Evolutionary conservation across 192 early-diverging fungal genomes (phyloP), one percentile per base, ranked within the genome.

Genomic region (Coemansia sp.): DNA sequence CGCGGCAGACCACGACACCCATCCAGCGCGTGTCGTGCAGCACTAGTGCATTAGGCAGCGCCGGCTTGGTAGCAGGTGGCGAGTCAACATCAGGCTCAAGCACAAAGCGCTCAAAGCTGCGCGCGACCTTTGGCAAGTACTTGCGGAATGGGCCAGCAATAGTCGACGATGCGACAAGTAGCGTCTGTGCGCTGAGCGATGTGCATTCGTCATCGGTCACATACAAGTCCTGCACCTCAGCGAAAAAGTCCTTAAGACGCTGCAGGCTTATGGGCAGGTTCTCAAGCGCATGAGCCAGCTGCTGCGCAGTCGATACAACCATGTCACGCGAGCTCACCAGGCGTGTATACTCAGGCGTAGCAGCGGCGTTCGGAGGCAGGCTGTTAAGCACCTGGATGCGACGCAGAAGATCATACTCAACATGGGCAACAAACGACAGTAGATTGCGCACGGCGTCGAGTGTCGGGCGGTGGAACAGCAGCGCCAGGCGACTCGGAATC

Each of bases 21-120:
- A 81, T 58, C 78, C 78, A 81, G 18, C 78, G 65, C 54, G 78
- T 75, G 55, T 81, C 78, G 47, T 81, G 73, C 41, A 81, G 61
- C 18, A 81, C 78, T 41, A 81, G 64, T 5, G 78, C 78, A 32
- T 49, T 72, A 22, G 78, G 78, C 51, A 62, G 58, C 14, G 73
- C 65, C 1, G 71, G 69, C 56, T 61, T 61, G 50, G 54, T 50
- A 14, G 43, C 12, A 7, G 59, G 19, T 1, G 67, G 50, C 14
- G 57, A 53, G 26, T 59, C 29, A 0, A 54, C 59, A 22, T 81
- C 78, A 8, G 69, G 62, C 58, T 68, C 78, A 1, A 81, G 69
- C 22, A 81, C 60, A 60, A 71, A 74, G 27, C 66, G 78, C 24
- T 62, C 57, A 52, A 81, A 81, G 65, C 68, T 71, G 24, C 69